These are phyloP conservation scores for Gomphus sp. DNA, from an alignment of 1,284 basidiomycete species.

Conservation along the genomic window DNA sequence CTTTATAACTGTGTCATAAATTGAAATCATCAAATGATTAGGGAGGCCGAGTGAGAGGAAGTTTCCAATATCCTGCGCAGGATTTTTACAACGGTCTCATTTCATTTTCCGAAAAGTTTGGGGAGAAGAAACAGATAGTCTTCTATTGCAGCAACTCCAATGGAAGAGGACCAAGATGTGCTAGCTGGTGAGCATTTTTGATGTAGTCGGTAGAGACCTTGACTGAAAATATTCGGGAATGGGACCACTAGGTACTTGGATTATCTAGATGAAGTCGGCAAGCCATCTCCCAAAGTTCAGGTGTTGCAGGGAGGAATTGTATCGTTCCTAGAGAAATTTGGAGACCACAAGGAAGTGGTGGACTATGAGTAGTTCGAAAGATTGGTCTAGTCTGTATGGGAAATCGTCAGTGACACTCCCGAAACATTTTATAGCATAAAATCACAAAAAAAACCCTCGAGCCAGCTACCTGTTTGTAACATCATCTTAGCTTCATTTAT, in stretches of 20 bases:
- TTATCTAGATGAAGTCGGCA: slow-evolving; percentile 18
- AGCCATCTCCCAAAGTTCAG: slow-evolving; percentile 17
- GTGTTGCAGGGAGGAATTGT: slow-evolving; percentile 19
- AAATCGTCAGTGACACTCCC: no score
- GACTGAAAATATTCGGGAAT: neutral
- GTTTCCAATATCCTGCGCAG: slow-evolving; percentile 20
- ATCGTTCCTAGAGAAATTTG: slow-evolving; percentile 17
- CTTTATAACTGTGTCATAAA: neutral
- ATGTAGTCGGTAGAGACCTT: slow-evolving; percentile 1
- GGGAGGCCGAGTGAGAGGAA: slow-evolving; percentile 24
- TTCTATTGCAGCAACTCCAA: slow-evolving; percentile 23
- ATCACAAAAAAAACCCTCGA: no score
- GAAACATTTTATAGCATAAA: no score
- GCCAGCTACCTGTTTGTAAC: no score
- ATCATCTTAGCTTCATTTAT: no score
- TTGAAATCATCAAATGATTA: slow-evolving; percentile 3
- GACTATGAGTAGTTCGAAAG: slow-evolving; percentile 14
- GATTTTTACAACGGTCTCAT: slow-evolving; percentile 18
- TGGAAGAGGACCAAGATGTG: slow-evolving; percentile 22
- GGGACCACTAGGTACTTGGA: slow-evolving; percentile 22
- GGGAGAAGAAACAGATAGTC: slow-evolving; percentile 18
- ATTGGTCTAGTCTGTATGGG: neutral
- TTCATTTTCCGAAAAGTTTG: slow-evolving; percentile 15
- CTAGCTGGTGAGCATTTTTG: slow-evolving; percentile 17
- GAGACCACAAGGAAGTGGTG: slow-evolving; percentile 12